A percentile compares a stretch with the other conserved stretches of the same genome.
phyloP scores from a whole-genome alignment of 352 stramenopile genomes.

The Phytopythium aichiense region DNA sequence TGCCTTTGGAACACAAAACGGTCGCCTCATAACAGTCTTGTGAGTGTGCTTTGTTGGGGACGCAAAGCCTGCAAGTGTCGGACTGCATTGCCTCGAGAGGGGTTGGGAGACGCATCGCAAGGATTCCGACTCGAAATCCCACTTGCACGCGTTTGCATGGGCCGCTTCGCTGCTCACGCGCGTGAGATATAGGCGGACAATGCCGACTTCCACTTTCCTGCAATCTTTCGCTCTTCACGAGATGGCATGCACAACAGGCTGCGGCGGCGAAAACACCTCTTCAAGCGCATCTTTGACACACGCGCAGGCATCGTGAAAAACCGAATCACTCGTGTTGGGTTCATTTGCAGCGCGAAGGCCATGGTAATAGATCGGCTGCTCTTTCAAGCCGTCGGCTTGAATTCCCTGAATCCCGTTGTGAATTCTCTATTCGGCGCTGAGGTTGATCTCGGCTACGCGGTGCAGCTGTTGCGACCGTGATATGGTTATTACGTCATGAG shows the following conservation, averaged over 20 bases:
- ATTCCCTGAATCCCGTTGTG: neutral
- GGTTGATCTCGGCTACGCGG: neutral
- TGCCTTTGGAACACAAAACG: neutral
- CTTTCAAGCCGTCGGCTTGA: neutral
- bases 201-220: neutral
- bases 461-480: conserved; percentile 2
- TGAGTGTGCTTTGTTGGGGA: neutral
- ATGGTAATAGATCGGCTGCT: neutral
- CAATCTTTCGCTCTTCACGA: neutral
- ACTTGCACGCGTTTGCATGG: neutral
- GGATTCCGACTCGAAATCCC: neutral
- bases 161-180: neutral
- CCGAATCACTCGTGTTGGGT: neutral
- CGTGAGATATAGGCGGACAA: neutral
- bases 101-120: neutral
- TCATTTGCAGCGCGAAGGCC: neutral
- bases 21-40: neutral
- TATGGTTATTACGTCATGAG: conserved; percentile 3
- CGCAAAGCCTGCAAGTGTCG: too few relatives aligned
- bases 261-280: neutral
- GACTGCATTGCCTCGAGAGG: neutral
- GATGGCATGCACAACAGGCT: too few relatives aligned
- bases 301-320: neutral
- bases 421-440: neutral
- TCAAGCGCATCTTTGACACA: neutral